Evolutionary conservation across 805 yeast species (phyloP), one percentile per base, ranked within the genome.

Genomic region (Lipomyces starkeyi): DNA sequence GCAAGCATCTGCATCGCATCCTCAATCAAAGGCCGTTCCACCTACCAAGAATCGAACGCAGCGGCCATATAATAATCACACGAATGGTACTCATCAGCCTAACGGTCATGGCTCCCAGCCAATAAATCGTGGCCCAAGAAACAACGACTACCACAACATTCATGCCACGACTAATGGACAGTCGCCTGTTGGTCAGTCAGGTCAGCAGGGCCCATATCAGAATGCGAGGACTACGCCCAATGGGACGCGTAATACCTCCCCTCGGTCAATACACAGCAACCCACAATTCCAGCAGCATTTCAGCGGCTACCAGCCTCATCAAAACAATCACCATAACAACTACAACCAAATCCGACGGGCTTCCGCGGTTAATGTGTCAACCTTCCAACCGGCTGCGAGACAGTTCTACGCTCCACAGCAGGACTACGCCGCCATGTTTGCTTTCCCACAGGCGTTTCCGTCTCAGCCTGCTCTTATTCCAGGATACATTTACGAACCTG

Each of bases 321-420:
- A 62, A 27, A 53, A 29, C 53, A 61, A 58, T 27, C 35, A 62
- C 53, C 64, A 65, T n/a, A 52, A 60, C 57, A 67, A 60, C 54
- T 66, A 59, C 49, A 43, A 43, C 49, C 68, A 64, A 53, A 54
- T 40, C 55, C 54, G 72, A 53, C 62, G 72, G 47, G 59, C 71
- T 11, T 69, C 72, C 22, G 72, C 63, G 13, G 58, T 63, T 5
- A 63, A 49, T 29, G 71, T 56, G 14, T 6, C 65, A 11, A 59
- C 68, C 3, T 68, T 68, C 61, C 72, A 68, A 43, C 65, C 71
- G 3, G 35, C 62, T 14, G 59, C 49, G 14, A 54, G 72, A 20
- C 68, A 59, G 47, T 68, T 61, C 52, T 67, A 57, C 40, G 32
- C 62, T 11, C 67, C 66, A 11, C 71, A 68, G 59, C 71, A 68